Evolutionary conservation across 345 rosid genomes (phyloP).

Genomic region (Clausena lansium): DNA sequence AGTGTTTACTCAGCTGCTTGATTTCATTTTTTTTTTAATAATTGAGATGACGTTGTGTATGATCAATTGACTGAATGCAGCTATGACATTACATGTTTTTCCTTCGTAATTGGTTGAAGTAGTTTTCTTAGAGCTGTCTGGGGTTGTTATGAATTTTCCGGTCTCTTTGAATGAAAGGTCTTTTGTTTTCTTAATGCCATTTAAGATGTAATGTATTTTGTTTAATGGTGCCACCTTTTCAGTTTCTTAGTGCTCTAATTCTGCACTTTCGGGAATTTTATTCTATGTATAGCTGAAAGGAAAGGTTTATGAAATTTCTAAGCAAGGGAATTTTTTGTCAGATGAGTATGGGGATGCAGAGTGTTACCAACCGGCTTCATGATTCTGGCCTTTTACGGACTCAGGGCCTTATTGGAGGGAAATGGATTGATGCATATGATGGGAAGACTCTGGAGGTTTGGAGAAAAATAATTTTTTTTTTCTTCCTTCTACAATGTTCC

Average conservation of each 20-base stretch:
- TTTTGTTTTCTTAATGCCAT: not conserved
- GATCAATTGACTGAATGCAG: not conserved
- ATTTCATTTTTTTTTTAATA: not conserved
- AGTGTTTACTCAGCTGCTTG: not conserved
- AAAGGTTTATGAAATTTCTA: not conserved
- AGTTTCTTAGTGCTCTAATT: not conserved
- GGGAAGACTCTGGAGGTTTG: slow-evolving; percentile 67
- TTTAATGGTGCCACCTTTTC: not conserved
- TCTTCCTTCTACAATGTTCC: slow-evolving; percentile 9
- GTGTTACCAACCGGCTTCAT: slow-evolving; percentile 42
- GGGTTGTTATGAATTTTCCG: not conserved
- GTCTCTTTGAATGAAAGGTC: not conserved
- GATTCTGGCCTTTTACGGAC: slow-evolving; percentile 56
- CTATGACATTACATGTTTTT: not conserved
- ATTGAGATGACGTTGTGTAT: not conserved
- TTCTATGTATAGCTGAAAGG: not conserved
- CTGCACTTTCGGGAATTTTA: not conserved
- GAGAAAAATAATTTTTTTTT: not conserved
- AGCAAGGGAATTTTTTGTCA: slow-evolving; percentile 25
- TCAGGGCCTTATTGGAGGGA: slow-evolving; percentile 83
- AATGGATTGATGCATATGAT: slow-evolving; percentile 79
- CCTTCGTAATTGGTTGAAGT: not conserved
- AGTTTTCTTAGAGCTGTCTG: not conserved
- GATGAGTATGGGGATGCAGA: slow-evolving; percentile 58
- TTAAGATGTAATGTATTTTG: not conserved